Percentiles rank a stretch among this genome's conserved stretches.
phyloP scores from a whole-genome alignment of 2,329 filamentous ascomycete species.

The Ophiocordyceps camponoti-saundersi region DNA sequence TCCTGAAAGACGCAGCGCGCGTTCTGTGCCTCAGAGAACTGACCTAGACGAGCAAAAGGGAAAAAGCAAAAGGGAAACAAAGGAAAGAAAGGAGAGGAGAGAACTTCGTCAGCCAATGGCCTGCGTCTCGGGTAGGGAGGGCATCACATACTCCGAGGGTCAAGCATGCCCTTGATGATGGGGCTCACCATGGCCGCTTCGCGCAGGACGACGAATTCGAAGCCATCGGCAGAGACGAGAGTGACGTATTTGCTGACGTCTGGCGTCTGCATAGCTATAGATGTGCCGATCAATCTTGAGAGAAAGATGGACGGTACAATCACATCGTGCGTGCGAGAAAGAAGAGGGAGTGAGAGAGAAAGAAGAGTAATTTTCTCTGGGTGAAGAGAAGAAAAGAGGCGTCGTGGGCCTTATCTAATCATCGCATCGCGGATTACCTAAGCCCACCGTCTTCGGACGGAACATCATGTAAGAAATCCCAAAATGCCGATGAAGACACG shows the following conservation, averaged over 20 bases:
- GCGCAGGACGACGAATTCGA: slow-evolving; percentile 58
- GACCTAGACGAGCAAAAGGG: slow-evolving; percentile 23
- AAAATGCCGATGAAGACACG: too few species aligned
- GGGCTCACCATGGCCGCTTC: slow-evolving; percentile 54
- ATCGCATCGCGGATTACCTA: too few species aligned
- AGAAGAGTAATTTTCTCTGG: too few species aligned
- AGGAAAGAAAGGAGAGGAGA: not conserved
- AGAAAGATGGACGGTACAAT: not conserved
- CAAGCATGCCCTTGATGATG: slow-evolving; percentile 59
- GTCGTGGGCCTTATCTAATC: too few species aligned
- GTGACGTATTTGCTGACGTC: slow-evolving; percentile 52
- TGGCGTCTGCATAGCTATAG: slow-evolving; percentile 8
- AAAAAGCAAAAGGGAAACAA: not conserved
- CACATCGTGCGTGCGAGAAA: not conserved
- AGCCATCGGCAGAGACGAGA: slow-evolving; percentile 58
- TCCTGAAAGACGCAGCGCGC: slow-evolving; percentile 53
- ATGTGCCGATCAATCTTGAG: not conserved
- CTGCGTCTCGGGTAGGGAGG: not conserved
- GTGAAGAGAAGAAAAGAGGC: too few species aligned
- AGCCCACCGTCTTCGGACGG: too few species aligned
- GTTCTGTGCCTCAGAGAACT: slow-evolving; percentile 46
- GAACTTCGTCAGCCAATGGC: not conserved
- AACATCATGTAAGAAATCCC: too few species aligned
- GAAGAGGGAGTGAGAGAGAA: not conserved
- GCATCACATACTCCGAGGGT: slow-evolving; percentile 39